These are phyloP conservation scores for Paraconiothyrium sp. DNA, from an alignment of 2,329 filamentous ascomycete species.

Conservation along the genomic window DNA sequence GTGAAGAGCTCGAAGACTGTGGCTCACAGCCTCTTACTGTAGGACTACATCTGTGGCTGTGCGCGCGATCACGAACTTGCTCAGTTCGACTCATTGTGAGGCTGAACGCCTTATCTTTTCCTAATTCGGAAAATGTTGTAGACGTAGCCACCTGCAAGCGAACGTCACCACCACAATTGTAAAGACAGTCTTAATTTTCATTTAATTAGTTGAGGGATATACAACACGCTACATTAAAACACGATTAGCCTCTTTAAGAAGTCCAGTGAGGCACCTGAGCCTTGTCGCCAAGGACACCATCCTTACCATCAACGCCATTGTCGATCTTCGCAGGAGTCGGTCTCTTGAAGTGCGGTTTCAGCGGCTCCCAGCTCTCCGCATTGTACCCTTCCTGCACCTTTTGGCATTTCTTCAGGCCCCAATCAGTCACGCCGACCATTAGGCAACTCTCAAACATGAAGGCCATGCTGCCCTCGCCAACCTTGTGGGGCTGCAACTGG, in stretches of 20 bases:
- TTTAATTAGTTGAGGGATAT: not conserved
- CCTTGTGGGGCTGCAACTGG: constrained; percentile 64
- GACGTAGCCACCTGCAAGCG: not conserved
- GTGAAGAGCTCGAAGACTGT: not conserved
- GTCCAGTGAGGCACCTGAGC: constrained; percentile 40
- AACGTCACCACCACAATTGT: not conserved
- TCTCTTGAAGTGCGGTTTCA: constrained; percentile 58
- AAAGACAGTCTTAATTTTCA: not conserved
- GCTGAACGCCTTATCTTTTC: not conserved
- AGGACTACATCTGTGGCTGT: not conserved
- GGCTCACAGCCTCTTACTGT: not conserved
- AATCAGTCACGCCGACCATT: constrained; percentile 77
- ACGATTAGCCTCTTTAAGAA: not conserved
- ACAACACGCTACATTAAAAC: not conserved
- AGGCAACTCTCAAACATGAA: constrained; percentile 74
- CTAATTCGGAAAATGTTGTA: not conserved
- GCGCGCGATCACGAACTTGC: not conserved
- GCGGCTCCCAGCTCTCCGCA: constrained; percentile 78
- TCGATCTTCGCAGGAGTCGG: constrained; percentile 38
- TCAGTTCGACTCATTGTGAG: not conserved
- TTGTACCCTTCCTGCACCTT: constrained; percentile 80
- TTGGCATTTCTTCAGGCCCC: constrained; percentile 74
- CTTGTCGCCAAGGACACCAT: constrained; percentile 31
- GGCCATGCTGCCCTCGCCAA: constrained; percentile 72
- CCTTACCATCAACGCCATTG: constrained; percentile 31